Conservation (phyloP, 768 basidiomycete genomes). For the Trametes coccinea region DNA sequence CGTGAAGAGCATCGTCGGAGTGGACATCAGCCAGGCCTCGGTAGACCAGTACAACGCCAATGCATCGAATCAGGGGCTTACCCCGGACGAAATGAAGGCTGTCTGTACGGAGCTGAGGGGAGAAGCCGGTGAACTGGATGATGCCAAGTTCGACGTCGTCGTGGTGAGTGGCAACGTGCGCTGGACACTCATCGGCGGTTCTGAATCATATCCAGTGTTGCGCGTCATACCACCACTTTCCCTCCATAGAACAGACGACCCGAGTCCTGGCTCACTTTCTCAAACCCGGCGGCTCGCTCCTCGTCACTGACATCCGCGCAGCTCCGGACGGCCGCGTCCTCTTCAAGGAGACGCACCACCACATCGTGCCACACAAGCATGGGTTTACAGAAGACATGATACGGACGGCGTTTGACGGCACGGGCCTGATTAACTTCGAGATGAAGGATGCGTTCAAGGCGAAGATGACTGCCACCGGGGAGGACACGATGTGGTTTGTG, state of each 20-base stretch:
- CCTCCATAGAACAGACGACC: constrained; percentile 51
- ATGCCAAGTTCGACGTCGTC: constrained; percentile 64
- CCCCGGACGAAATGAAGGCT: constrained; percentile 67
- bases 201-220: constrained; percentile 52
- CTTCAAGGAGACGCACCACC: constrained; percentile 37
- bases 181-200: not conserved
- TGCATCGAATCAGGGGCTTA: constrained; percentile 61
- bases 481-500: constrained; percentile 51
- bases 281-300: constrained; percentile 58
- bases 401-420: constrained; percentile 49
- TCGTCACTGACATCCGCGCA: constrained; percentile 57
- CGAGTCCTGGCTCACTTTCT: constrained; percentile 52
- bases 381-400: constrained; percentile 58
- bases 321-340: constrained; percentile 33
- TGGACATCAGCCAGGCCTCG: constrained; percentile 74
- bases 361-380: constrained; percentile 53
- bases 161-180: constrained; percentile 49
- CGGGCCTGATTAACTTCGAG: constrained; percentile 44
- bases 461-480: constrained; percentile 31
- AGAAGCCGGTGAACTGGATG: constrained; percentile 48
- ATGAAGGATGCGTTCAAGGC: constrained; percentile 42
- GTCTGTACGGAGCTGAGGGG: constrained; percentile 57
- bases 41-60: constrained; percentile 66
- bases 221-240: constrained; percentile 64
- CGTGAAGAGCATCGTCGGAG: constrained; percentile 65